Evolutionary conservation across 306 rosid genomes (phyloP).

Genomic region (Pueraria montana): DNA sequence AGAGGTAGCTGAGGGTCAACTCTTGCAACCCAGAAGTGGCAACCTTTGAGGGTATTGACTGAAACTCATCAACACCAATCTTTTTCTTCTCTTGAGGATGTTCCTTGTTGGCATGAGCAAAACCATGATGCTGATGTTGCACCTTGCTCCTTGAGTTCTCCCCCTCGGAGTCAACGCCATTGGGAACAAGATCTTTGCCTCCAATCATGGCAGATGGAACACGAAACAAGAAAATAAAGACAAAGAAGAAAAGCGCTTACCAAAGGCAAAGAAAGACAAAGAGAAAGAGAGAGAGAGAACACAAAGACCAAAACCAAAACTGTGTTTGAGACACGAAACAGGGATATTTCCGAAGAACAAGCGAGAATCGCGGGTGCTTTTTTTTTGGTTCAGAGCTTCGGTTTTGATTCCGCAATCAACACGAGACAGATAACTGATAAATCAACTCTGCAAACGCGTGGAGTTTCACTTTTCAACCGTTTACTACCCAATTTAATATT

Average conservation of each 20-base stretch:
- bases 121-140: constrained; percentile 35
- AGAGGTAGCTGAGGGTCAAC: constrained; percentile 82
- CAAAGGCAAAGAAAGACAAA: not conserved
- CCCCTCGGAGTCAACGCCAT: constrained; percentile 58
- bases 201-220: constrained; percentile 58
- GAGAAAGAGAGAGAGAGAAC: not conserved
- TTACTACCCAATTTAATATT: not conserved
- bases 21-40: constrained; percentile 65
- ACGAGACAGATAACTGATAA: constrained; percentile 1
- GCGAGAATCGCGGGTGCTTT: constrained; percentile 36
- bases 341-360: constrained; percentile 48
- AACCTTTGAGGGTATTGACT: constrained; percentile 46
- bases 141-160: constrained; percentile 76
- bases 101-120: constrained; percentile 51
- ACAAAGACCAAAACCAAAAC: constrained; percentile 25
- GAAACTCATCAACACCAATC: constrained; percentile 37
- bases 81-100: constrained; percentile 51
- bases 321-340: not conserved
- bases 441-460: constrained; percentile 50
- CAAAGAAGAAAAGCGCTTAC: not conserved
- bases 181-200: constrained; percentile 63
- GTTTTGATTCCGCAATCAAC: constrained; percentile 47
- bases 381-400: not conserved
- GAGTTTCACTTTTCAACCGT: constrained; percentile 3
- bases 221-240: not conserved